Conservation (phyloP, 225 moss, liverwort and hornwort genomes). For the Lunularia cruciata region DNA sequence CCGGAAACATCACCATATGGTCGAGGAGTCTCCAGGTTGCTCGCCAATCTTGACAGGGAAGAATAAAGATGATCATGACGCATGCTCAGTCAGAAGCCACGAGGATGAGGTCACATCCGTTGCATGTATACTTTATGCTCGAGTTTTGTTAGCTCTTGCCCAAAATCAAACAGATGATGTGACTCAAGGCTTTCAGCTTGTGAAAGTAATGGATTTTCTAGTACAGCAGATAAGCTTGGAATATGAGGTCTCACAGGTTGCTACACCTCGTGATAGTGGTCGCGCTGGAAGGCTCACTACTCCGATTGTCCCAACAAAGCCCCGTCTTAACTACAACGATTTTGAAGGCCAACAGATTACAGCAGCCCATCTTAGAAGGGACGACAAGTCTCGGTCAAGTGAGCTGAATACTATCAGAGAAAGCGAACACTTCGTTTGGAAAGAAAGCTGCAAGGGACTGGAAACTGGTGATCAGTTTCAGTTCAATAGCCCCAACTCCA, state of each 20-base stretch:
- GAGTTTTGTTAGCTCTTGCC: slow-evolving; percentile 55
- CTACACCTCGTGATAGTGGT: slow-evolving; percentile 14
- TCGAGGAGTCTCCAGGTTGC: background rate
- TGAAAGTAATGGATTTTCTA: slow-evolving; percentile 68
- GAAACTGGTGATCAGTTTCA: background rate
- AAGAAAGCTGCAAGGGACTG: background rate
- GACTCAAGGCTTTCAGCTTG: slow-evolving; percentile 52
- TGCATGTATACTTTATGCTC: slow-evolving; percentile 34
- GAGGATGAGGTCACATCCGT: slow-evolving; percentile 36
- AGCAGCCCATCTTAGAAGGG: slow-evolving; percentile 11
- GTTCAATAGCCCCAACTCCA: background rate
- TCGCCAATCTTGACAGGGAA: slow-evolving; percentile 5
- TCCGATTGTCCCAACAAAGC: background rate
- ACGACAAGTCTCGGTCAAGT: slow-evolving; percentile 2
- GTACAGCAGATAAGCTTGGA: slow-evolving; percentile 80
- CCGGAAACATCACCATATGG: slow-evolving; percentile 1
- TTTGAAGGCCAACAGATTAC: background rate
- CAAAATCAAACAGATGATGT: slow-evolving; percentile 68
- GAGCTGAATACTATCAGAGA: slow-evolving; percentile 7
- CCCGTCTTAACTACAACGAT: background rate
- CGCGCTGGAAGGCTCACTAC: background rate
- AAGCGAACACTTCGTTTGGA: slow-evolving; percentile 1
- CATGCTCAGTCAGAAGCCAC: slow-evolving; percentile 2
- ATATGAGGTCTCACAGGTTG: slow-evolving; percentile 60
- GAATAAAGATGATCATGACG: slow-evolving; percentile 8